phyloP scores from a whole-genome alignment of 306 rosid genomes.

The Dicorynia guianensis region DNA sequence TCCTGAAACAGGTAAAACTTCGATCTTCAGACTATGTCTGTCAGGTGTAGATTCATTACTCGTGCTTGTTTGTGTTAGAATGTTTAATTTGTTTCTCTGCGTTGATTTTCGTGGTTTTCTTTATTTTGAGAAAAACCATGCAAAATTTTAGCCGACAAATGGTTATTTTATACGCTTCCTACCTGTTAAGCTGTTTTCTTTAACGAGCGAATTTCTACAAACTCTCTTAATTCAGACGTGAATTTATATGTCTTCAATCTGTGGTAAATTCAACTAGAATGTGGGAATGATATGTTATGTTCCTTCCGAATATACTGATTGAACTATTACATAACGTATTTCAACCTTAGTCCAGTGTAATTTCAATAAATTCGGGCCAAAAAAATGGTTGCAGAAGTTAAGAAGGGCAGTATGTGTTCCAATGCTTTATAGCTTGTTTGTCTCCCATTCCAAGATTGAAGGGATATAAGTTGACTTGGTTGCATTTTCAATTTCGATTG shows the following conservation, averaged over 20 bases:
- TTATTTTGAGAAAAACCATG: background rate
- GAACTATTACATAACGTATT: too few species aligned
- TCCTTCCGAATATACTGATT: background rate
- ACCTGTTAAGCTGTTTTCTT: background rate
- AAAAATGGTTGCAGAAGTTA: background rate
- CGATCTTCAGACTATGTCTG: background rate
- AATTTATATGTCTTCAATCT: background rate
- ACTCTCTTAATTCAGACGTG: background rate
- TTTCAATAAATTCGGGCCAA: background rate
- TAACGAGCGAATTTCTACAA: background rate
- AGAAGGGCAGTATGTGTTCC: too few species aligned
- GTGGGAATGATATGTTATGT: background rate
- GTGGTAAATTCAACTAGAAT: background rate
- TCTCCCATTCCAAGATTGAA: too few species aligned
- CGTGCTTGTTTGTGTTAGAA: background rate
- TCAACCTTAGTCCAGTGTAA: background rate
- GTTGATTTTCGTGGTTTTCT: background rate
- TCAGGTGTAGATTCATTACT: background rate
- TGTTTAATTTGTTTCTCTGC: background rate
- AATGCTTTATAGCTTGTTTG: too few species aligned
- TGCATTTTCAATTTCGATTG: too few species aligned
- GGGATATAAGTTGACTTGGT: too few species aligned
- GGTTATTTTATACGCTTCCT: background rate
- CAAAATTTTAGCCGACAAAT: background rate
- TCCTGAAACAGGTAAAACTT: background rate